A percentile compares a stretch with the other conserved stretches of the same genome.
Evolutionary conservation across 2,329 filamentous ascomycete genomes (phyloP).

Genomic region (Penicillium freii): DNA sequence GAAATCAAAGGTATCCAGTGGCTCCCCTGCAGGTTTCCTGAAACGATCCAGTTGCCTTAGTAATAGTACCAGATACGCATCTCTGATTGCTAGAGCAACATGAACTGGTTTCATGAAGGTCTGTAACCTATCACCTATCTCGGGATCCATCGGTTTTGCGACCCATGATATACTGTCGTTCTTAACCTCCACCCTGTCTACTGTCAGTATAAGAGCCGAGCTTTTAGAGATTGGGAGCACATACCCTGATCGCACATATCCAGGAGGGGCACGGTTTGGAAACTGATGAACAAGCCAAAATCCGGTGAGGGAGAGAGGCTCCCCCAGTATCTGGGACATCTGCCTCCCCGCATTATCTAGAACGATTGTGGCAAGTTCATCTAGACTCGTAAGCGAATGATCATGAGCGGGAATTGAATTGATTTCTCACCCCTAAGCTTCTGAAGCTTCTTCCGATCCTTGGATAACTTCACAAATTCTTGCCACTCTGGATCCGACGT

Average conservation of each 20-base stretch:
- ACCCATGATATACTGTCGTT: constrained; percentile 29
- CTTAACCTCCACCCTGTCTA: constrained; percentile 29
- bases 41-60: constrained; percentile 30
- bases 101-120: constrained; percentile 33
- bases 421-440: constrained; percentile 45
- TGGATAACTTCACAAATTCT: constrained; percentile 58
- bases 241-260: constrained; percentile 61
- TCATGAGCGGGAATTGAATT: constrained; percentile 5
- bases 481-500: constrained; percentile 61
- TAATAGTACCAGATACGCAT: constrained; percentile 34
- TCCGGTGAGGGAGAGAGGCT: constrained; percentile 50
- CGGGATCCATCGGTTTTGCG: constrained; percentile 27
- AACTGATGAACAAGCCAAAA: constrained; percentile 63
- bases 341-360: constrained; percentile 43
- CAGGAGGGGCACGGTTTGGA: constrained; percentile 58
- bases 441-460: constrained; percentile 50
- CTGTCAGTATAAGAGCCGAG: constrained; percentile 9
- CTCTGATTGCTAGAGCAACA: constrained; percentile 34
- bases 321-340: constrained; percentile 49
- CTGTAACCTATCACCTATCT: constrained; percentile 32
- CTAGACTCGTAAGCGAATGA: constrained; percentile 33
- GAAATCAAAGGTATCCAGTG: constrained; percentile 15
- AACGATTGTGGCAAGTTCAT: constrained; percentile 48
- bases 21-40: constrained; percentile 16
- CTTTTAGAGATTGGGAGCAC: constrained; percentile 17